These are phyloP conservation scores for Peniophora sp. DNA, from an alignment of 1,284 basidiomycete species.

Conservation along the genomic window DNA sequence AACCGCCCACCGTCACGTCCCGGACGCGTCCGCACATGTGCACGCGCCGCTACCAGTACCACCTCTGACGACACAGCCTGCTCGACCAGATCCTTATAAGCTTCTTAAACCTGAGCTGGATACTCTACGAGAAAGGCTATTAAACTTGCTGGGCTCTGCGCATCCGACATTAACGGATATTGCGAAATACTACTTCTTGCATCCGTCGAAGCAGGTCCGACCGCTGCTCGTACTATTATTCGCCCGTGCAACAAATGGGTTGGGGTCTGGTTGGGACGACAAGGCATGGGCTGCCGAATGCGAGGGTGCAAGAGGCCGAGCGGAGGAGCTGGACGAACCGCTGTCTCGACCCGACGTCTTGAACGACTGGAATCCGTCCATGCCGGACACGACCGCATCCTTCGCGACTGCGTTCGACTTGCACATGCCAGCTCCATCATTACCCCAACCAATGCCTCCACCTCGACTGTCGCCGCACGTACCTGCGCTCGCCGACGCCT, in stretches of 20 bases:
- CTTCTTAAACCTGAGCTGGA: constrained; percentile 72
- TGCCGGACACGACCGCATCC: constrained; percentile 60
- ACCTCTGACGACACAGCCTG: constrained; percentile 11
- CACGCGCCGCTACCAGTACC: neutral
- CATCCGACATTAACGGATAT: constrained; percentile 85
- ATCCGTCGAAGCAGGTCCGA: constrained; percentile 85
- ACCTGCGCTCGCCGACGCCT: constrained; percentile 26
- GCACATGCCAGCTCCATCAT: constrained; percentile 30
- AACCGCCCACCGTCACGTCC: constrained; percentile 11
- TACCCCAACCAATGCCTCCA: constrained; percentile 31
- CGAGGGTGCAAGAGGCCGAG: constrained; percentile 30
- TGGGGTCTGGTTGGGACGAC: constrained; percentile 47
- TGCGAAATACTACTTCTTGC: constrained; percentile 90
- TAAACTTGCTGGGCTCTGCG: constrained; percentile 79
- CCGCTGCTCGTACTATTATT: constrained; percentile 90
- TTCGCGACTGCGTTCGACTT: constrained; percentile 42
- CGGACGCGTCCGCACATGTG: constrained; percentile 3
- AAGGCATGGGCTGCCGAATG: constrained; percentile 39
- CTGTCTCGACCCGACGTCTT: constrained; percentile 68
- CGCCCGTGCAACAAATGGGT: constrained; percentile 83
- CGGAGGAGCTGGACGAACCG: constrained; percentile 59
- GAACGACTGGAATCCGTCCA: constrained; percentile 80
- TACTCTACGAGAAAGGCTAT: constrained; percentile 67
- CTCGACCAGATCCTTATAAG: constrained; percentile 52
- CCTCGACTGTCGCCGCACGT: constrained; percentile 18